Percentiles rank a stretch among this genome's conserved stretches.
phyloP scores from a whole-genome alignment of 306 rosid species.

The Trifolium subterraneum region DNA sequence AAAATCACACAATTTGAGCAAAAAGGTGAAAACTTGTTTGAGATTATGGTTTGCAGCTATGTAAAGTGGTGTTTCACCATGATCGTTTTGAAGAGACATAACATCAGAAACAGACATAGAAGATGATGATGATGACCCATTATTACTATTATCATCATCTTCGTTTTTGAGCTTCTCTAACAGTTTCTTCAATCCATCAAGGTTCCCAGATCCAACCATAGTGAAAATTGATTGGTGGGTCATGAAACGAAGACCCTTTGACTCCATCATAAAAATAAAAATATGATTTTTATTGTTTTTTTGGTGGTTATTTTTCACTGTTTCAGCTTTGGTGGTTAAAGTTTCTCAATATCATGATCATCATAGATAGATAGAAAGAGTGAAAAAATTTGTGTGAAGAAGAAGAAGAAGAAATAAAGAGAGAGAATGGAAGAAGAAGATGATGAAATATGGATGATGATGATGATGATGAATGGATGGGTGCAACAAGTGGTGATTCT shows the following conservation, averaged over 20 bases:
- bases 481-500: constrained; percentile 29
- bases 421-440: background rate
- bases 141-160: constrained; percentile 21
- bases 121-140: constrained; percentile 43
- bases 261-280: constrained; percentile 59
- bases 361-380: background rate
- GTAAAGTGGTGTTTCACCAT: constrained; percentile 76
- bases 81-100: constrained; percentile 81
- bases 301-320: constrained; percentile 19
- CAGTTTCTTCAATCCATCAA: constrained; percentile 52
- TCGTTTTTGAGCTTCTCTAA: constrained; percentile 61
- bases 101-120: constrained; percentile 52
- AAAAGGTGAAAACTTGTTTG: constrained; percentile 61
- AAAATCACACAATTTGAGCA: constrained; percentile 59
- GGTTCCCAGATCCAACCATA: constrained; percentile 83
- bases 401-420: constrained; percentile 4
- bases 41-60: constrained; percentile 74
- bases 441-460: constrained; percentile 7
- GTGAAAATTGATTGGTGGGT: constrained; percentile 76
- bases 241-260: constrained; percentile 68
- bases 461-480: constrained; percentile 23
- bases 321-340: constrained; percentile 10
- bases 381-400: constrained; percentile 1
- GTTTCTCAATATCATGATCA: background rate
- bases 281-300: background rate